Evolutionary conservation across 805 yeast species (phyloP), one percentile per base, ranked within the genome.

Genomic region (Schizosaccharomyces osmophilus): DNA sequence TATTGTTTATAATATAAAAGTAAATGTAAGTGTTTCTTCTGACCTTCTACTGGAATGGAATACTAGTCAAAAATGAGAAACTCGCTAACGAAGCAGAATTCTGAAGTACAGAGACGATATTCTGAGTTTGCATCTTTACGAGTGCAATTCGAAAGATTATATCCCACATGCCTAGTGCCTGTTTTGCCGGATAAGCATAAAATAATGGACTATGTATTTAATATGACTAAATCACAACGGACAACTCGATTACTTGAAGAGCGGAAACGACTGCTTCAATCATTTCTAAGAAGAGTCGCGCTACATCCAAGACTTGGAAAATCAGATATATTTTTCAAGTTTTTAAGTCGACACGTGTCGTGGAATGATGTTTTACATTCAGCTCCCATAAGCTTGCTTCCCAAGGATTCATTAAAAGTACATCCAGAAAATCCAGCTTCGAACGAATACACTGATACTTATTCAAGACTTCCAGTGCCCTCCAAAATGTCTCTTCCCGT

Each of bases 161-260:
- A 84, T 65, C 97, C 98, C 2, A 81, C 93, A 2, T 69, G 82
- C 3, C 78, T 93, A 2, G 80, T 93, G 4, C 98, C 98, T 5
- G 97, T 97, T 0, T 90, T 93, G 9, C 98, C 98, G 0, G 85
- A 83, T 70, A 85, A 85, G 69, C 90, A 85, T 69, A 77, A 85
- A 17, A 69, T 85, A 65, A 66, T 74, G 31, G 78, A 75, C 58
- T 74, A 74, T 63, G 78, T 78, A 8, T 72, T 73, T 5, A 70
- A 73, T 32, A 77, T 77, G 29, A 70, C 78, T 17, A 74, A 71
- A 62, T 77, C 77, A 15, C 73, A 73, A 59, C 77, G 77, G 68
- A 72, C 75, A 72, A 55, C 68, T 11, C 64, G 67, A 29, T 67
- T 73, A 48, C 81, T 82, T 59, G 85, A 81, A 62, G 84, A 82